Percentiles rank a stretch among this genome's conserved stretches.
phyloP scores from a whole-genome alignment of 441 rosid genomes.

The Arabidopsis lyrata region DNA sequence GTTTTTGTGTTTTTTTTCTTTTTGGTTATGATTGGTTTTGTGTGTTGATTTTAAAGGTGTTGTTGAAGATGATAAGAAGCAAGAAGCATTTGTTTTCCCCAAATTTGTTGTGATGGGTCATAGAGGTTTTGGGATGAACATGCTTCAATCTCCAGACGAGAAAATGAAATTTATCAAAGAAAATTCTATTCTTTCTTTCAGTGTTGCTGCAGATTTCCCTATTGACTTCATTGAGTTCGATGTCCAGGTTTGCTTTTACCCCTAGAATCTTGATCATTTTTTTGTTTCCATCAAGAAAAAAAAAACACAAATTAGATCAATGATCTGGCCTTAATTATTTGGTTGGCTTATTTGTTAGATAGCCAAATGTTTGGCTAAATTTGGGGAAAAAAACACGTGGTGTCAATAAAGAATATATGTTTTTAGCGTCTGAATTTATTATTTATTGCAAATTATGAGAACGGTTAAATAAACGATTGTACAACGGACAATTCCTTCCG shows the following conservation, averaged over 20 bases:
- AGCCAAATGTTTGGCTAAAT: neutral
- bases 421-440: no score
- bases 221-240: constrained; percentile 69
- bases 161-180: constrained; percentile 63
- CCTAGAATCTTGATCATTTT: neutral
- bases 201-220: constrained; percentile 53
- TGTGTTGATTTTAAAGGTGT: constrained; percentile 9
- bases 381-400: neutral
- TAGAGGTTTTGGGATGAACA: constrained; percentile 72
- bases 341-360: neutral
- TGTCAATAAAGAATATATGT: neutral
- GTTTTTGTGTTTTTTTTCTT: neutral
- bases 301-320: neutral
- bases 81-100: constrained; percentile 39
- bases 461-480: no score
- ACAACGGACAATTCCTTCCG: no score
- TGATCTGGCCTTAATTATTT: neutral
- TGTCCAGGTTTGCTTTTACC: constrained; percentile 56
- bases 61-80: constrained; percentile 35
- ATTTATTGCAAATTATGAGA: no score
- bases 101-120: constrained; percentile 68
- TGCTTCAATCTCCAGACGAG: constrained; percentile 53
- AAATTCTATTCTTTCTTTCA: constrained; percentile 63
- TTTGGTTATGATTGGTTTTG: neutral
- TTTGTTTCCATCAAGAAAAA: constrained; percentile 4